Base-by-base conservation (phyloP, 257 asterid species). In the Ballota nigra region DNA sequence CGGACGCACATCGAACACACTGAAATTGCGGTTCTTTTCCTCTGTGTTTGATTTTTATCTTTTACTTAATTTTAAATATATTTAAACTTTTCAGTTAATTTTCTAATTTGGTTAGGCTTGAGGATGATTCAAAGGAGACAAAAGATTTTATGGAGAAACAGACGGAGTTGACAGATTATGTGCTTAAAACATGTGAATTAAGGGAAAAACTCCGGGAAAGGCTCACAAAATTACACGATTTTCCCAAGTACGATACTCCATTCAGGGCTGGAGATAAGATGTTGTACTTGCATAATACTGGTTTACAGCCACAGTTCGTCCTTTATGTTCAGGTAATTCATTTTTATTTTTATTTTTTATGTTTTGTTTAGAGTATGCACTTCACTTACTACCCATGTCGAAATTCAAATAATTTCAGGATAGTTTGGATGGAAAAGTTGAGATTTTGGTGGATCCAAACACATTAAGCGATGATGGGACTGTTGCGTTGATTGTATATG, bases 121-220 rank as follows among this genome's bases (percentile, higher is more conserved):
- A 95, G 87, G 98, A 95, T 13, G 99, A 95, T 80, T 92, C 98
- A 0, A 82, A 70, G 23, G 99, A 95, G 84, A 95, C 99, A 0
- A 92, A 72, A 68, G 95, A 84, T n/a, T 94, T 85, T 47, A 97
- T 91, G 36, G 89, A 85, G 60, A 83, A 87, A 75, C 97, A 95
- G 75, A 84, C 80, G 81, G 68, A 80, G 45, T 66, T 95, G 79
- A 89, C 96, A 0, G 94, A 92, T 15, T 86, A 92, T 1, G 86
- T 95, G 70, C 96, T 95, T 10, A 80, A 87, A 28, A 77, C 76
- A 20, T 89, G 99, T 60, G 96, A 89, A 36, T 66, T 84, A 2
- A 88, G 92, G 75, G 99, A 83, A 36, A 95, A 88, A 81, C 80
- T 95, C 43, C 80, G 82, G 0, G 78, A 83, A 68, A 87, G 82